Percentiles rank a stretch among this genome's conserved stretches.
These are phyloP conservation scores for Alternaria sp. DNA, from an alignment of 2,329 filamentous ascomycete species.

Conservation along the genomic window DNA sequence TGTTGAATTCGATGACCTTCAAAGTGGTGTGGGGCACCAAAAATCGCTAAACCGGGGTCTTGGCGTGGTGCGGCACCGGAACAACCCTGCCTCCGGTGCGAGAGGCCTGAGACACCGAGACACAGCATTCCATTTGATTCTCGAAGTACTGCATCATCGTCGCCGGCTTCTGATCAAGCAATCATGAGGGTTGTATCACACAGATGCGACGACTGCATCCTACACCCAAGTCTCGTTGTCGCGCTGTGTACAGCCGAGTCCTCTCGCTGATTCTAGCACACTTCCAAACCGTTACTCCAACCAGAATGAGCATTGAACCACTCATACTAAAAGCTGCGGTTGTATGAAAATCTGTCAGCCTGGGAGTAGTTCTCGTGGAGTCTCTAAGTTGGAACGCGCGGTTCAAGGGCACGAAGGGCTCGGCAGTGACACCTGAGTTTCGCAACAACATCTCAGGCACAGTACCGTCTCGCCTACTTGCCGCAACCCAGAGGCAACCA, in stretches of 20 bases:
- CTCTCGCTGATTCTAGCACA: not conserved
- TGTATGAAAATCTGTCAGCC: not conserved
- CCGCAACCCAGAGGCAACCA: not conserved
- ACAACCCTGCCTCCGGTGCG: slow-evolving; percentile 11
- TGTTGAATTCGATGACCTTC: slow-evolving; percentile 9
- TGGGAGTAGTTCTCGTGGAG: not conserved
- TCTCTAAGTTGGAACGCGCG: not conserved
- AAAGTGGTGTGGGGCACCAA: slow-evolving; percentile 7
- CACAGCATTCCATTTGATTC: not conserved
- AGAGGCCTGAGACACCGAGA: not conserved
- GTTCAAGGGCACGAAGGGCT: not conserved
- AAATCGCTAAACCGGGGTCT: slow-evolving; percentile 12
- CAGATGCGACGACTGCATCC: not conserved
- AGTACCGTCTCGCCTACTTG: not conserved
- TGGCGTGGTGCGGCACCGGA: slow-evolving; percentile 9
- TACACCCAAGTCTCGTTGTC: not conserved
- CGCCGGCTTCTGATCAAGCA: not conserved
- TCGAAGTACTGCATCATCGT: not conserved
- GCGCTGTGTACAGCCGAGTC: not conserved
- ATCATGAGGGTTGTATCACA: not conserved
- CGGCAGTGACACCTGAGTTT: not conserved
- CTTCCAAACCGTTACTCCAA: not conserved
- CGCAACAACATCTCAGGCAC: not conserved
- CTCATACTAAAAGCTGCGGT: not conserved
- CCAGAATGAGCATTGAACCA: not conserved